Conservation (phyloP, 169 alveolate species). For the Eimeria praecox region DNA sequence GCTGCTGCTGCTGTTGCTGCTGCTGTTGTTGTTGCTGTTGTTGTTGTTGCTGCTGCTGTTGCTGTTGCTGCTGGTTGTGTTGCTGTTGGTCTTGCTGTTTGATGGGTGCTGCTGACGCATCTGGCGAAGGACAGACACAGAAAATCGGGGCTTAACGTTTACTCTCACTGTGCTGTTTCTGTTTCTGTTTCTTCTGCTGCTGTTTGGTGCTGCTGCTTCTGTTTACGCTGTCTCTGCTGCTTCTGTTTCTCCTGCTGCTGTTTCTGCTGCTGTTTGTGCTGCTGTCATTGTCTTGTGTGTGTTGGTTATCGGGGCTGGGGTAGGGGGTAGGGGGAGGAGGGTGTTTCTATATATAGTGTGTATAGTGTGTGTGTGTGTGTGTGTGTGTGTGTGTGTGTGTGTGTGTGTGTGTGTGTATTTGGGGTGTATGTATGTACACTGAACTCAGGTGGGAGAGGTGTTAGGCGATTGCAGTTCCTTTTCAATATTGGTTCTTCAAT, state of each 20-base stretch:
- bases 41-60: background rate
- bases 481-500: slow-evolving; percentile 52
- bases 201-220: background rate
- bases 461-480: slow-evolving; percentile 59
- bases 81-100: background rate
- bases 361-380: background rate
- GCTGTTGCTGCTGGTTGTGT: background rate
- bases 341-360: too few species aligned
- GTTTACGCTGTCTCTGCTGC: too few species aligned
- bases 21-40: background rate
- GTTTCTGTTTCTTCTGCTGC: background rate
- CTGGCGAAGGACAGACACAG: too few species aligned
- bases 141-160: too few species aligned
- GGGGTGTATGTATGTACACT: background rate
- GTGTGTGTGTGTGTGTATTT: background rate
- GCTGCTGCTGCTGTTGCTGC: background rate
- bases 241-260: background rate
- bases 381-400: background rate
- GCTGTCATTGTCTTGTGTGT: too few species aligned
- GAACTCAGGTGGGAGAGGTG: slow-evolving; percentile 76
- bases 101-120: background rate
- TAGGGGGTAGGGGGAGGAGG: too few species aligned
- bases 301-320: too few species aligned
- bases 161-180: too few species aligned
- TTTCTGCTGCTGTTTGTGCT: background rate